Evolutionary conservation across 768 basidiomycete genomes (phyloP), one percentile per base, ranked within the genome.

Genomic region (Russula vinacea): DNA sequence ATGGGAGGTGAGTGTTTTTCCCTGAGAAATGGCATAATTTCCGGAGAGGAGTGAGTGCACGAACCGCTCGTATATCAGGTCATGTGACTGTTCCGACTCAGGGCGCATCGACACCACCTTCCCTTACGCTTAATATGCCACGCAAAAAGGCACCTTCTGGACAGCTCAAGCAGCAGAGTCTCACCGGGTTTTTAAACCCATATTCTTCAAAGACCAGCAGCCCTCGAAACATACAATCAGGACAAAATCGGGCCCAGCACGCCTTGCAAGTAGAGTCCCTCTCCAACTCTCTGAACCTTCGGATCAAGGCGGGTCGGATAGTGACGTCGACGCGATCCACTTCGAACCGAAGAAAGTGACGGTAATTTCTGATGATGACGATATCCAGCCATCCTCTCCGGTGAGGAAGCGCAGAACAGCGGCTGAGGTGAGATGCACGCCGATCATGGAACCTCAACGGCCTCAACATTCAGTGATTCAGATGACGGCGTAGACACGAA

Each of bases 261-360:
- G 24, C 47, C 54, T 7, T n/a, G 14, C 50, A 14, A 24, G 37
- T 40, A 33, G 24, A 40, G 35, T 58, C 26, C 37, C 55, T 29
- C n/a, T 35, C 49, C 47, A 45, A 52, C n/a, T 14, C 35, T 22
- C 50, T 7, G 49, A 61, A 19, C 59, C 14, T n/a, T 32, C 32
- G 5, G 40, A 52, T 37, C 54, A 42, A 39, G 52, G 50, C 39
- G 64, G 56, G 13, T 45, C 59, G 0, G 59, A 61, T 56, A 78
- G 81, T 56, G 80, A 81, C 63, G 78, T 85, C 45, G 79, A 76
- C 17, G 79, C 75, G 32, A 84, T 87, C 55, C 79, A 70, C 50
- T 81, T 88, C 56, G 81, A 81, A 63, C 75, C 79, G 16, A 64
- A 32, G 19, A 65, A 75, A 47, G 62, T 62, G 6, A 56, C 29